A percentile compares a stretch with the other conserved stretches of the same genome.
These are phyloP conservation scores for Verticillium nubilum DNA, from an alignment of 2,329 filamentous ascomycete genomes.

Conservation along the genomic window DNA sequence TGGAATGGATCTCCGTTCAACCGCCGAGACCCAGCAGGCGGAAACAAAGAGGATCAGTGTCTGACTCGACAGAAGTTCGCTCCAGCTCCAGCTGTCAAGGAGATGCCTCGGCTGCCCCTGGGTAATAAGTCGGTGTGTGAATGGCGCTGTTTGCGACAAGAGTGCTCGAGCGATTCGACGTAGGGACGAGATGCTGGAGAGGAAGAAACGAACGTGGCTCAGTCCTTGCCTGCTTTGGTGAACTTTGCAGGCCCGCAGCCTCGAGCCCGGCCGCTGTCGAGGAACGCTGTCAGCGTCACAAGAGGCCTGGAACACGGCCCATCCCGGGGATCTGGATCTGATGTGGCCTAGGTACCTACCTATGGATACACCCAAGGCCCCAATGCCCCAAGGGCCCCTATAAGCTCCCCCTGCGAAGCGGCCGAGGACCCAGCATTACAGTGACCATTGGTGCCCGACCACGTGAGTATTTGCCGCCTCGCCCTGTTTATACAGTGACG, in stretches of 20 bases:
- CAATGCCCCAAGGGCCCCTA: not conserved
- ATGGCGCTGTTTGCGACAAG: not conserved
- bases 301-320: not conserved
- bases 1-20: not conserved
- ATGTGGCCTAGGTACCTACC: not conserved
- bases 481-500: not conserved
- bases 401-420: not conserved
- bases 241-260: constrained; percentile 5
- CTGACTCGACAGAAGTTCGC: not conserved
- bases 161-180: not conserved
- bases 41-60: not conserved
- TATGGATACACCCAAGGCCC: too few species aligned
- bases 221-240: constrained; percentile 4
- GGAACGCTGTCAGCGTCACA: not conserved
- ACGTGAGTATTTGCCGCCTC: not conserved
- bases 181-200: constrained; percentile 1
- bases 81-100: not conserved
- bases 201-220: constrained; percentile 4
- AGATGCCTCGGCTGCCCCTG: constrained; percentile 1
- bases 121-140: not conserved
- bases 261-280: not conserved
- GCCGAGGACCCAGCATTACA: not conserved
- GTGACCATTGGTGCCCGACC: not conserved
- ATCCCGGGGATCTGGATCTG: not conserved
- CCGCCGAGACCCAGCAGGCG: not conserved